Conservation (phyloP, 2,329 filamentous ascomycete species). For the Penicillium sclerotiorum region DNA sequence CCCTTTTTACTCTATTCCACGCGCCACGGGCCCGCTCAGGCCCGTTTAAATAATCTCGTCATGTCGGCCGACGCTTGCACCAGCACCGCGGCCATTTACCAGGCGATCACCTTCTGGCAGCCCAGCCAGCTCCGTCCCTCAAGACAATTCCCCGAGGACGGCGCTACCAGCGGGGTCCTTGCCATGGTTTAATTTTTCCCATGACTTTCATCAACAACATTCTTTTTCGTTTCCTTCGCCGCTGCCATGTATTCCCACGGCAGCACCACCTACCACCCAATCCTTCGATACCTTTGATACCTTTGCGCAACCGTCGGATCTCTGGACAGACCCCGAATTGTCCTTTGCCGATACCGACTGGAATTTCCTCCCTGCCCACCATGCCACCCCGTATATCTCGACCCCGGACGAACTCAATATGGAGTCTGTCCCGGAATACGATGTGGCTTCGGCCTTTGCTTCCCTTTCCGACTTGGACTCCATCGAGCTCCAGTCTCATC, state of each 20-base stretch:
- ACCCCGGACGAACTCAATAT: slow-evolving; percentile 16
- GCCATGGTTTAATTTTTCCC: slow-evolving; percentile 20
- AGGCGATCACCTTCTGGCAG: slow-evolving; percentile 20
- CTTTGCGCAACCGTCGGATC: slow-evolving; percentile 20
- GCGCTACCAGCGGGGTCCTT: slow-evolving; percentile 8
- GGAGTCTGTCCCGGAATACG: slow-evolving; percentile 17
- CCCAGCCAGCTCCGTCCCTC: slow-evolving; percentile 16
- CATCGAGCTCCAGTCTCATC: slow-evolving; percentile 12
- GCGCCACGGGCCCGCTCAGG: slow-evolving; percentile 30
- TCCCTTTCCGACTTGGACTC: slow-evolving; percentile 27
- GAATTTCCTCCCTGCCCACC: slow-evolving; percentile 19
- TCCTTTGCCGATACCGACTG: slow-evolving; percentile 25
- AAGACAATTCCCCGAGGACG: slow-evolving; percentile 19
- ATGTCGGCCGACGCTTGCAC: slow-evolving; percentile 26
- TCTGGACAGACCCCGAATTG: slow-evolving; percentile 24
- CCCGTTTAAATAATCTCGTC: slow-evolving; percentile 28
- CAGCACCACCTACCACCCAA: slow-evolving; percentile 18
- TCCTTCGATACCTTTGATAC: slow-evolving; percentile 17
- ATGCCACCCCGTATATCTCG: slow-evolving; percentile 8
- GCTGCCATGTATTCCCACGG: slow-evolving; percentile 17
- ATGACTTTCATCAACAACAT: slow-evolving; percentile 14
- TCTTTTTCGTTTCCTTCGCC: slow-evolving; percentile 16
- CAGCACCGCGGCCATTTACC: slow-evolving; percentile 20
- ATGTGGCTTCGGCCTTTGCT: slow-evolving; percentile 17
- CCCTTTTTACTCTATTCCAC: slow-evolving; percentile 1